Percentiles rank a stretch among this genome's conserved stretches.
Conservation (phyloP, 768 basidiomycete species). For the Paxillus rubicundulus region DNA sequence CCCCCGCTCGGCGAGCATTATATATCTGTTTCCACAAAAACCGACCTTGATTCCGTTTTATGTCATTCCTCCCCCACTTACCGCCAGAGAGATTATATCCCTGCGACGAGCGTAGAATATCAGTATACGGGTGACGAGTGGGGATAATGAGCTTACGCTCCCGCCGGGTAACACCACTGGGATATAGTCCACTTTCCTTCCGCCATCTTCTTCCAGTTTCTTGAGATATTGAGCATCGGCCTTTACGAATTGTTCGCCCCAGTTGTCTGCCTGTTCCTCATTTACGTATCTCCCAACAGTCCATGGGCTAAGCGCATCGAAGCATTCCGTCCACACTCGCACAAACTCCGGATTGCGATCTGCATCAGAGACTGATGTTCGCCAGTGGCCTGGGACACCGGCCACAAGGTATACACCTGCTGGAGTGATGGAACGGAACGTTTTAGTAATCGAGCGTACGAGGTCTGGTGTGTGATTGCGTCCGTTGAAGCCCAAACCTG, state of each 20-base stretch:
- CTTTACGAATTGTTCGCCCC: constrained; percentile 60
- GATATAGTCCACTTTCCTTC: constrained; percentile 71
- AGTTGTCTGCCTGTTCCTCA: constrained; percentile 60
- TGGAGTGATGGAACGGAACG: constrained; percentile 60
- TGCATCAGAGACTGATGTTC: constrained; percentile 65
- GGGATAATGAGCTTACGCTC: constrained; percentile 51
- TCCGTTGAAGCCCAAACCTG: constrained; percentile 69
- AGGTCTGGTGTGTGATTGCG: constrained; percentile 60
- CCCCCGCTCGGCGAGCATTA: constrained; percentile 61
- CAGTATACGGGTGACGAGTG: not conserved
- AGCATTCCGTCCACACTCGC: constrained; percentile 70
- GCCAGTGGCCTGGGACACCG: constrained; percentile 73
- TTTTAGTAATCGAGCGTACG: constrained; percentile 51
- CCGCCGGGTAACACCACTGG: constrained; percentile 82
- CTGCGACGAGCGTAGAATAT: constrained; percentile 34
- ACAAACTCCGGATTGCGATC: constrained; percentile 66
- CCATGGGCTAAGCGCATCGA: constrained; percentile 83
- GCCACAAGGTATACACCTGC: constrained; percentile 75
- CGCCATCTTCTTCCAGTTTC: constrained; percentile 42
- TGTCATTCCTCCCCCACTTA: constrained; percentile 70
- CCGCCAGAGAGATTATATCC: constrained; percentile 71
- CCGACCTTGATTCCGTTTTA: constrained; percentile 66
- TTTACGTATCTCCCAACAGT: constrained; percentile 69
- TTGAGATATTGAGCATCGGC: constrained; percentile 61
- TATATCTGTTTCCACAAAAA: constrained; percentile 80